These are phyloP conservation scores for Kockiozyma suomiensis DNA, from an alignment of 805 yeast species.

Conservation along the genomic window DNA sequence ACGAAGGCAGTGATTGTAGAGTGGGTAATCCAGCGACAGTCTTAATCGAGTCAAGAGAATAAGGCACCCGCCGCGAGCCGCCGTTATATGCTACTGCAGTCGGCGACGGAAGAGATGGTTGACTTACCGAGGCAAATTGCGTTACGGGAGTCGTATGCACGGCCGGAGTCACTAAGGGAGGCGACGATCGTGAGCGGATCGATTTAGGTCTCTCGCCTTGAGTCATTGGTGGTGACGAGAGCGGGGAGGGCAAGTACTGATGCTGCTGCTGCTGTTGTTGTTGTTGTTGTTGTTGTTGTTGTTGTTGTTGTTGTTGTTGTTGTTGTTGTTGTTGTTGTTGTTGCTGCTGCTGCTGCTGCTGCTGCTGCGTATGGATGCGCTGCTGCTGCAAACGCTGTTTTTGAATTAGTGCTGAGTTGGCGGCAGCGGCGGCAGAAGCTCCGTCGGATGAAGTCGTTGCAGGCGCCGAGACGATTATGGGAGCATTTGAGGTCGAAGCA, in stretches of 20 bases:
- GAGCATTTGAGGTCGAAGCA: conserved; percentile 1
- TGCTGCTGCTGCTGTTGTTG: not conserved
- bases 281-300: conserved; percentile 2
- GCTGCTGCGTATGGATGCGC: not conserved
- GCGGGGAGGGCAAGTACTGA: not conserved
- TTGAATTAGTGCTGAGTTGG: not conserved
- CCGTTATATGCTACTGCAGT: not conserved
- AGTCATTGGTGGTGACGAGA: conserved; percentile 1
- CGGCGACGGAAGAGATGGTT: not conserved
- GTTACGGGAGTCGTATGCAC: not conserved
- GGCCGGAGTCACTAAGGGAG: not conserved
- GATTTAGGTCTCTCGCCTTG: conserved; percentile 4
- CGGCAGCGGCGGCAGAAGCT: not conserved
- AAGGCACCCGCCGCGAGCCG: conserved; percentile 22
- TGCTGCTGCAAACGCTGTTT: conserved; percentile 1
- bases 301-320: not conserved
- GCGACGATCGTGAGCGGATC: conserved; percentile 5
- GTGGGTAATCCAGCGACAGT: conserved; percentile 32
- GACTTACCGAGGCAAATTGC: not conserved
- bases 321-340: conserved; percentile 3
- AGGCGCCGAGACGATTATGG: conserved; percentile 7
- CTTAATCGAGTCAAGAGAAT: conserved; percentile 22
- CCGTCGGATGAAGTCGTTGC: not conserved
- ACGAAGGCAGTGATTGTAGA: conserved; percentile 11
- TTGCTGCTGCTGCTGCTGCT: conserved; percentile 5